phyloP scores from a whole-genome alignment of 495 filamentous ascomycete species.

The Gamarada debralockiae region DNA sequence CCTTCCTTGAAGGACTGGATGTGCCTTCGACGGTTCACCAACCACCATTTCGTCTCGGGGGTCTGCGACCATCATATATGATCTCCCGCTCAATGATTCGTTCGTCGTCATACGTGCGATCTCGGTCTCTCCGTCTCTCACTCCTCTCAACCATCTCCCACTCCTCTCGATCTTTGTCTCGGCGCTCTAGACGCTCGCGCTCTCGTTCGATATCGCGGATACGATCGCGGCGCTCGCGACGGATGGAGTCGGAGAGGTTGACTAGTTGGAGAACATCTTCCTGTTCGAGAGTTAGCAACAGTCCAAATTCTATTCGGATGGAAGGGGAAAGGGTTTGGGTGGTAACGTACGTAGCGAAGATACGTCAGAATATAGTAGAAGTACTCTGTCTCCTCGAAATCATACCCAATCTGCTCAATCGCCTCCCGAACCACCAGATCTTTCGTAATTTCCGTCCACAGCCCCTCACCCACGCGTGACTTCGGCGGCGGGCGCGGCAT shows the following conservation, averaged over 20 bases:
- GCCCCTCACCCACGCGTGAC: conserved; percentile 42
- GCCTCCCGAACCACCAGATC: conserved; percentile 86
- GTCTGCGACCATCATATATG: conserved; percentile 38
- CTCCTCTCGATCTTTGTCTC: conserved; percentile 21
- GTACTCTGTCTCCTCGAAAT: conserved; percentile 84
- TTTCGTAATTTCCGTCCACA: conserved; percentile 98
- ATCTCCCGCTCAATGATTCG: conserved; percentile 56
- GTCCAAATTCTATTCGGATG: conserved; percentile 3
- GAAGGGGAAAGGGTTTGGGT: not conserved
- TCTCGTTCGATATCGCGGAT: conserved; percentile 81
- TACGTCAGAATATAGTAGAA: conserved; percentile 95
- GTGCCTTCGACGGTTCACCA: not conserved
- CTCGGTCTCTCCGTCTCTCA: conserved; percentile 15
- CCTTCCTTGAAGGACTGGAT: too few relatives aligned
- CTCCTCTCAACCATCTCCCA: conserved; percentile 21
- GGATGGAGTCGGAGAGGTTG: conserved; percentile 77
- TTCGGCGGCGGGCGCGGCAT: conserved; percentile 37
- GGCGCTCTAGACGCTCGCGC: conserved; percentile 47
- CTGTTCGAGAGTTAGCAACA: conserved; percentile 42
- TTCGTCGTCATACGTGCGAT: conserved; percentile 45
- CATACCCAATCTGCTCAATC: conserved; percentile 78
- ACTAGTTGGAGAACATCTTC: conserved; percentile 85
- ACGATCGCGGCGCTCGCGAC: conserved; percentile 67
- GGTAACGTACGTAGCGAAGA: conserved; percentile 70
- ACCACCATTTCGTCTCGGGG: not conserved